Evolutionary conservation across 2,329 filamentous ascomycete genomes (phyloP), one percentile per base, ranked within the genome.

Genomic region (Ceratocystis variospora): DNA sequence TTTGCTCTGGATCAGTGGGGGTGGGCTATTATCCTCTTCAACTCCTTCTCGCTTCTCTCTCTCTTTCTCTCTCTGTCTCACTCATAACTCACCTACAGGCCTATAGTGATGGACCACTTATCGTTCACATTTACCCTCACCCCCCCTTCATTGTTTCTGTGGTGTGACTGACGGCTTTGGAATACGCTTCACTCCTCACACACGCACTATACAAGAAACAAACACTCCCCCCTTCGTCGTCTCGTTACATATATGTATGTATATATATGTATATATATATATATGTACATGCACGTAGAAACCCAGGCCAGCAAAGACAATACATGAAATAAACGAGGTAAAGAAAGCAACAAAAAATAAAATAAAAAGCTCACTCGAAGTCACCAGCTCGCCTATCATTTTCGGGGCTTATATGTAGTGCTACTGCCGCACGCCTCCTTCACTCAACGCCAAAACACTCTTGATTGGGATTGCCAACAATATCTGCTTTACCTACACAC

Each of bases 1-100:
- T 25, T 15, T 53, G 48, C 48, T 53, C n/a, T 22, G 48, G 48
- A 10, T 53, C 8, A 22, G 19, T 53, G 48, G 48, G 48, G 48
- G 48, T 53, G 10, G 48, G 15, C 48, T 28, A 53, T 53, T 25
- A 53, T 28, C 48, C 48, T 33, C 28, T 37, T 59, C 55, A 59
- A 59, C 28, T 59, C 55, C 55, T 59, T 59, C 55, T 59, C 55
- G 55, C 55, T 59, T 59, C 15, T 59, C 12, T 37, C 55, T 59
- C 22, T 50, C 10, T 50, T 10, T 12, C 33, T 37, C 37, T 15
- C 31, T 31, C n/a, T 59, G 55, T 59, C 55, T 59, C 55, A 59
- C 55, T 59, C 53, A 57, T 31, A 57, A 33, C 15, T 31, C 55
- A 33, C 55, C 12, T 37, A 37, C 3, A 37, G 28, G 15, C 17